Evolutionary conservation across 768 basidiomycete species (phyloP).

Genomic region (Mycena sanguinolenta): DNA sequence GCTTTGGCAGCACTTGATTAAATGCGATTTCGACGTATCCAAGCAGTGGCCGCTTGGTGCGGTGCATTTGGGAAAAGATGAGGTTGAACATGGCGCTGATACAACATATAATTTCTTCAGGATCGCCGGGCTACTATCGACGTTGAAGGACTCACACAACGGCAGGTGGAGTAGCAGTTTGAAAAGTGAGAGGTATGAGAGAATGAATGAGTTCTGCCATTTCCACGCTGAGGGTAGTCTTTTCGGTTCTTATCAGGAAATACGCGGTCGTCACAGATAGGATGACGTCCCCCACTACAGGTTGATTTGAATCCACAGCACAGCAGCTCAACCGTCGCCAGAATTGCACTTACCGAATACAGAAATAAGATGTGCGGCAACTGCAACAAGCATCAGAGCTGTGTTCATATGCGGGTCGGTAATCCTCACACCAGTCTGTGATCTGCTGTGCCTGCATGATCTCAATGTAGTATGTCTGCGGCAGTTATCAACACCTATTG

Average conservation of each 20-base stretch:
- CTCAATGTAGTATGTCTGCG: neutral
- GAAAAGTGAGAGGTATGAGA: neutral
- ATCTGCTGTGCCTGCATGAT: neutral
- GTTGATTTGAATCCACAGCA: neutral
- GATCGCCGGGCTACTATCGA: neutral
- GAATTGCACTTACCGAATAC: neutral
- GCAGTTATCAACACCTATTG: neutral
- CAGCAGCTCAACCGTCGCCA: neutral
- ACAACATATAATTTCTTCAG: neutral
- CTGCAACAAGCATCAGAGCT: neutral
- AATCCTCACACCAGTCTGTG: neutral
- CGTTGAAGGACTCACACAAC: neutral
- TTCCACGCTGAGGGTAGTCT: neutral
- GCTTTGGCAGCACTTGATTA: neutral
- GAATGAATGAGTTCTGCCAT: neutral
- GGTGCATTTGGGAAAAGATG: constrained; percentile 6
- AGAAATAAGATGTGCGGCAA: neutral
- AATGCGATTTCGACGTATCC: constrained; percentile 7
- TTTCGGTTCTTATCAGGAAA: neutral
- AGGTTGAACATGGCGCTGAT: constrained; percentile 2
- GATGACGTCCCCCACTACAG: neutral
- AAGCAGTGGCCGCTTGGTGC: neutral
- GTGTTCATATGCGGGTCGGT: neutral
- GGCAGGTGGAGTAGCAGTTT: neutral
- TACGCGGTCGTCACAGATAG: neutral